Percentiles rank a stretch among this genome's conserved stretches.
phyloP scores from a whole-genome alignment of 2,329 filamentous ascomycete species.

The Paracamarosporium sp. region DNA sequence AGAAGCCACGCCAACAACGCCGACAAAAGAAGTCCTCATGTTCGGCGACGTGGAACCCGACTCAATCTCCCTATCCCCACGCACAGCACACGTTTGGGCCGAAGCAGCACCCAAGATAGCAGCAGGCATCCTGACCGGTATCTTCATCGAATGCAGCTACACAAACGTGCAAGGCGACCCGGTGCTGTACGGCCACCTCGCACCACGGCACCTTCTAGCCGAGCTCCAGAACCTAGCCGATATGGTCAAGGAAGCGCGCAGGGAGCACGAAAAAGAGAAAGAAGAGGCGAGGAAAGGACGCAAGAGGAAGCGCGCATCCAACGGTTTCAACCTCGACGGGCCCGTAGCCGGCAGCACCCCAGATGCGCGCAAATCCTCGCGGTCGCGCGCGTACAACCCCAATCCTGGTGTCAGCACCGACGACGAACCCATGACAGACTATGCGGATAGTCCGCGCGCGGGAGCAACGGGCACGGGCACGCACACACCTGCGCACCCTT shows the following conservation, averaged over 20 bases:
- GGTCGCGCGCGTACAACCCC: conserved; percentile 5
- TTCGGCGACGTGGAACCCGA: conserved; percentile 98
- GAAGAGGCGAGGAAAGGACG: conserved; percentile 52
- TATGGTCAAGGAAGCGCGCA: conserved; percentile 66
- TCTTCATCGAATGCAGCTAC: conserved; percentile 97
- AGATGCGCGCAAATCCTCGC: conserved; percentile 11
- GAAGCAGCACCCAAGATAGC: conserved; percentile 87
- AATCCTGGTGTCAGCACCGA: conserved; percentile 16
- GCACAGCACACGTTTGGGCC: conserved; percentile 84
- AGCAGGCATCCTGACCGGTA: conserved; percentile 72
- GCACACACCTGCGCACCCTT: conserved; percentile 31
- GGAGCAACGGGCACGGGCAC: conserved; percentile 22
- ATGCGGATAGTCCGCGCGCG: conserved; percentile 14
- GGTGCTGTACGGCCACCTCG: conserved; percentile 86
- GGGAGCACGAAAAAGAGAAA: conserved; percentile 39
- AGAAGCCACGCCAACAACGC: conserved; percentile 49
- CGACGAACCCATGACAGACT: conserved; percentile 39
- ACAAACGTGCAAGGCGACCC: conserved; percentile 79
- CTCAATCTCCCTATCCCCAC: conserved; percentile 78
- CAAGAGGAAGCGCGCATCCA: conserved; percentile 69
- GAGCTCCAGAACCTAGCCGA: conserved; percentile 77
- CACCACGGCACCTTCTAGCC: conserved; percentile 79
- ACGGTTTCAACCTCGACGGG: conserved; percentile 32
- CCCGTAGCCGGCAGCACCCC: not conserved
- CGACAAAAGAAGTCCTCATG: conserved; percentile 75